A percentile compares a stretch with the other conserved stretches of the same genome.
Conservation (phyloP, 768 basidiomycete species). For the Dioszegia hungarica region DNA sequence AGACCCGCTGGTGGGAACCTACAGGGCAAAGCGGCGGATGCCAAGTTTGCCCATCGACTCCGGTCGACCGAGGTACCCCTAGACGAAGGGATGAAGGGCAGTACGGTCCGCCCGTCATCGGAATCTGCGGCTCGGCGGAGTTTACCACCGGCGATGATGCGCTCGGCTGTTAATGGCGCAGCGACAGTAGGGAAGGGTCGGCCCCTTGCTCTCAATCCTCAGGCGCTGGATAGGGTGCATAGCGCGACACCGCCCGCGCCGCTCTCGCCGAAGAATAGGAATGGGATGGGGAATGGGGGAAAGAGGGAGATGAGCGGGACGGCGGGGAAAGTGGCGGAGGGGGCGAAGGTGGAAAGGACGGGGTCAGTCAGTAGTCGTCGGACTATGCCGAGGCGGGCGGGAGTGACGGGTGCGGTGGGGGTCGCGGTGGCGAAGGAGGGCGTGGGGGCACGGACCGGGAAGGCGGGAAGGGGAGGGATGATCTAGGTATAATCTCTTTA, state of each 20-base stretch:
- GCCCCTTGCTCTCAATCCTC: not conserved
- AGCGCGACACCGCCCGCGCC: not conserved
- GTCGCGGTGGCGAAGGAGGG: not conserved
- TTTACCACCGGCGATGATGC: slow-evolving; percentile 34
- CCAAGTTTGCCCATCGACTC: slow-evolving; percentile 83
- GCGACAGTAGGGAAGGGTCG: not conserved
- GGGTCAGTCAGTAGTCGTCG: slow-evolving; percentile 1
- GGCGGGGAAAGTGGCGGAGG: too few relatives aligned
- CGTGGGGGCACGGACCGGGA: not conserved
- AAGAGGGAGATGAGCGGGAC: not conserved
- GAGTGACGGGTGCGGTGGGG: not conserved
- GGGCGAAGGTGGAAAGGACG: not conserved
- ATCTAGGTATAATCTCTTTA: too few relatives aligned
- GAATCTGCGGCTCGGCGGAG: slow-evolving; percentile 15
- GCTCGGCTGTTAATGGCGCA: not conserved
- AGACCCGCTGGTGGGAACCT: slow-evolving; percentile 48
- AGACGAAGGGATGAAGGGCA: too few relatives aligned
- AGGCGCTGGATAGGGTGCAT: slow-evolving; percentile 2
- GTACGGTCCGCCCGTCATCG: slow-evolving; percentile 17
- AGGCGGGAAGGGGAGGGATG: slow-evolving; percentile 1
- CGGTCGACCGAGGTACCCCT: slow-evolving; percentile 53
- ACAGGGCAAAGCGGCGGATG: slow-evolving; percentile 53
- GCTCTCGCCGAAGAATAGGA: not conserved
- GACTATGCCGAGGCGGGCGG: not conserved
- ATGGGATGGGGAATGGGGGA: not conserved